phyloP scores from a whole-genome alignment of 192 early-diverging fungal species.

The Rhizophlyctis rosea region DNA sequence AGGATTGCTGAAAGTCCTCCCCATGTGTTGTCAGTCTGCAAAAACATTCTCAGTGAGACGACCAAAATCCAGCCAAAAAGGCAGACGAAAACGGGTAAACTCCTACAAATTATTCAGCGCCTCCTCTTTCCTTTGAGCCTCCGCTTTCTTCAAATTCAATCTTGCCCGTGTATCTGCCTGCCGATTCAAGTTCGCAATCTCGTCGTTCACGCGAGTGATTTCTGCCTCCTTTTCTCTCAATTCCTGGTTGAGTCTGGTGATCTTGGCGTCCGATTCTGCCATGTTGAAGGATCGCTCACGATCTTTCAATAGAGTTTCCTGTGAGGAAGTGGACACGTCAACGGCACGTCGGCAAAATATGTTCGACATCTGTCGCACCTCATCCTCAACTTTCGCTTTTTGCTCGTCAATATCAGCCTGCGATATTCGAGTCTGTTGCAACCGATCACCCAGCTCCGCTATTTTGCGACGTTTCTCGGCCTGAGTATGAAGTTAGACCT shows the following conservation, averaged over 20 bases:
- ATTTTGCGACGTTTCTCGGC: constrained; percentile 38
- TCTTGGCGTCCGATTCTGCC: constrained; percentile 33
- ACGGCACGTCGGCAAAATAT: not conserved
- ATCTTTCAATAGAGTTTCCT: constrained; percentile 10
- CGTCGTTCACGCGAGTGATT: constrained; percentile 40
- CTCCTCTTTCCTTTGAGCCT: constrained; percentile 43
- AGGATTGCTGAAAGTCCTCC: not conserved
- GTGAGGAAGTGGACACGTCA: constrained; percentile 1
- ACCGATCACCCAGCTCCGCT: constrained; percentile 7
- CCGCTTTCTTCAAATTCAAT: constrained; percentile 53
- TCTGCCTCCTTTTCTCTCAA: constrained; percentile 44
- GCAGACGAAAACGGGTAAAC: not conserved
- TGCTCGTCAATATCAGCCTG: constrained; percentile 43
- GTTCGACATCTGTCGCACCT: constrained; percentile 1
- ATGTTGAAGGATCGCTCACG: not conserved
- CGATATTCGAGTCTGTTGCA: constrained; percentile 27
- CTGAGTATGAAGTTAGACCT: no score
- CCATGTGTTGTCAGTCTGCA: not conserved
- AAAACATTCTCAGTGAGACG: constrained; percentile 2
- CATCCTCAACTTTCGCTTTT: constrained; percentile 29
- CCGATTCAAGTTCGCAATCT: constrained; percentile 58
- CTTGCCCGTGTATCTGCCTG: constrained; percentile 62
- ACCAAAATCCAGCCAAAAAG: no score
- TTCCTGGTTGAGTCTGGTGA: constrained; percentile 39
- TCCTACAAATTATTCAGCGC: constrained; percentile 14